phyloP scores from a whole-genome alignment of 2,329 filamentous ascomycete species.

The Aspergillus pseudonomiae region DNA sequence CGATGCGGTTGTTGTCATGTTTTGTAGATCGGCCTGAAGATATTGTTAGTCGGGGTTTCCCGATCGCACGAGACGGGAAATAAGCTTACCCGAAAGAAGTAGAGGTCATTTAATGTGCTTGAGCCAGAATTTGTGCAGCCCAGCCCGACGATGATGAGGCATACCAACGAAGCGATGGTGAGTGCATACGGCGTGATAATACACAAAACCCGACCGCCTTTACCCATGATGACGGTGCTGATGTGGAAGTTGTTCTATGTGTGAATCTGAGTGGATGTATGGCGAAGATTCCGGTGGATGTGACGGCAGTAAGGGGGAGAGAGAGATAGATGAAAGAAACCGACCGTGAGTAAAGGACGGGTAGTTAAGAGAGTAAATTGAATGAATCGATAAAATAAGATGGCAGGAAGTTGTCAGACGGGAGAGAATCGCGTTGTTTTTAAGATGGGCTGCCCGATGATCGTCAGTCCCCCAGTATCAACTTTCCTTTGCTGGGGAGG shows the following conservation, averaged over 20 bases:
- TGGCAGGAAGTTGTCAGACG: slow-evolving; percentile 5
- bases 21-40: slow-evolving; percentile 59
- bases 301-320: neutral
- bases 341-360: neutral
- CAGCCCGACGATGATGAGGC: slow-evolving; percentile 61
- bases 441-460: slow-evolving; percentile 11
- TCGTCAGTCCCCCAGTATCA: slow-evolving; percentile 6
- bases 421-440: slow-evolving; percentile 12
- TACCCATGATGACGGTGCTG: slow-evolving; percentile 58
- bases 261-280: neutral
- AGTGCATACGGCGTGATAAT: slow-evolving; percentile 85
- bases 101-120: slow-evolving; percentile 52
- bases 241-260: neutral
- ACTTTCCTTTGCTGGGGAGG: slow-evolving; percentile 10
- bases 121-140: slow-evolving; percentile 58
- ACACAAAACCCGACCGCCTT: slow-evolving; percentile 78
- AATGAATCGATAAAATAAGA: slow-evolving; percentile 5
- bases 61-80: slow-evolving; percentile 2
- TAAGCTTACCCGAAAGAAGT: slow-evolving; percentile 55
- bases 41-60: slow-evolving; percentile 7
- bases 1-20: slow-evolving; percentile 58
- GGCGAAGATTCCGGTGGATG: slow-evolving; percentile 1
- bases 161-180: slow-evolving; percentile 75
- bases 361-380: neutral
- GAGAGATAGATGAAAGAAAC: neutral